phyloP scores from a whole-genome alignment of 108 stramenopile genomes.

The Nitzschia palea region DNA sequence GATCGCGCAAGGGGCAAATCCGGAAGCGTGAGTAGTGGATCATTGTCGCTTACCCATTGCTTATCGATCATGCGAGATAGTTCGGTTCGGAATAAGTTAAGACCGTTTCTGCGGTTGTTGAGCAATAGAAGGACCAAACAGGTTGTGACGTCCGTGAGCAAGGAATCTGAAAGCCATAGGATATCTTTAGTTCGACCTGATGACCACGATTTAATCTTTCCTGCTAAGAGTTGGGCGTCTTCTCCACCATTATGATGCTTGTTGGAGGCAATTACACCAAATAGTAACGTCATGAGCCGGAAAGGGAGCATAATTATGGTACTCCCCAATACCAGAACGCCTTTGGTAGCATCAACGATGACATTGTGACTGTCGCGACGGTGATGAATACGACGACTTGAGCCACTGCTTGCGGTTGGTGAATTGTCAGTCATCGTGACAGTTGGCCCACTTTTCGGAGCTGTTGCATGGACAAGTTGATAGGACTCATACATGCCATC shows the following conservation, averaged over 20 bases:
- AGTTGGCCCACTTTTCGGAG: slow-evolving; percentile 26
- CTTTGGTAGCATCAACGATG: slow-evolving; percentile 67
- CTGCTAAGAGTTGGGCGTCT: neutral
- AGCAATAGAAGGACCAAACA: slow-evolving; percentile 57
- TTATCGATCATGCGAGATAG: slow-evolving; percentile 62
- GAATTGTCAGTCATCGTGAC: neutral
- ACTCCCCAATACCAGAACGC: slow-evolving; percentile 56
- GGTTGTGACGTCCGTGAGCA: slow-evolving; percentile 62
- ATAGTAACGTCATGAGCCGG: slow-evolving; percentile 62
- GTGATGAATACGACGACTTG: neutral
- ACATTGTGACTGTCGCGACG: slow-evolving; percentile 26
- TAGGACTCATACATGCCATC: slow-evolving; percentile 83
- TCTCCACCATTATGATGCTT: slow-evolving; percentile 2
- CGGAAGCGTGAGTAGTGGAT: slow-evolving; percentile 6
- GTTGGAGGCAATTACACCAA: slow-evolving; percentile 25
- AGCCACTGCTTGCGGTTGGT: neutral
- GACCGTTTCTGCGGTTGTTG: slow-evolving; percentile 59
- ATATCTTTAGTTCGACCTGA: slow-evolving; percentile 62
- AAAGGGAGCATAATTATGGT: slow-evolving; percentile 73
- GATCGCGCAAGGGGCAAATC: slow-evolving; percentile 23
- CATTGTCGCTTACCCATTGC: slow-evolving; percentile 52
- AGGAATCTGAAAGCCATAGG: slow-evolving; percentile 69
- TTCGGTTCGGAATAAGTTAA: slow-evolving; percentile 62
- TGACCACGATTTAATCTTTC: slow-evolving; percentile 9
- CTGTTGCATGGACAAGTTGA: slow-evolving; percentile 49